phyloP scores from a whole-genome alignment of 1,284 basidiomycete species.

The Tranzscheliella williamsii region DNA sequence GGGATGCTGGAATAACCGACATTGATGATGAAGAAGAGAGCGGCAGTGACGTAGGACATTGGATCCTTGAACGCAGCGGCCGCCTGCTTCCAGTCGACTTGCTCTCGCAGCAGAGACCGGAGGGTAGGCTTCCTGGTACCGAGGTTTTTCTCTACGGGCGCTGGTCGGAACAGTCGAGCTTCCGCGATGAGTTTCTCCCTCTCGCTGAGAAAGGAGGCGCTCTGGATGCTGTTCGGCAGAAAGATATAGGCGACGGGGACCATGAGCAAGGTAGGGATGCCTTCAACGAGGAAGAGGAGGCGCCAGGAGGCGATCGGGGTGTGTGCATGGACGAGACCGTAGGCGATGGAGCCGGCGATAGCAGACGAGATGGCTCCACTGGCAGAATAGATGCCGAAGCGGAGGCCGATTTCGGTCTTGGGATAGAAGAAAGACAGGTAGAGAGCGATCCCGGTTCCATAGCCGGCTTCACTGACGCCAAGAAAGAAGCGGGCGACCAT shows the following conservation, averaged over 20 bases:
- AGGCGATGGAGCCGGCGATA: slow-evolving; percentile 51
- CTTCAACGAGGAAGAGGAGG: slow-evolving; percentile 54
- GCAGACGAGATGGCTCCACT: slow-evolving; percentile 27
- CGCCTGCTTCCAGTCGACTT: slow-evolving; percentile 24
- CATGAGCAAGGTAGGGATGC: slow-evolving; percentile 47
- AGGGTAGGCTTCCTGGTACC: not conserved
- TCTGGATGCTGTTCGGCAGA: slow-evolving; percentile 47
- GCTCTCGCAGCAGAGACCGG: slow-evolving; percentile 1
- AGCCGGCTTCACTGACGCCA: slow-evolving; percentile 50
- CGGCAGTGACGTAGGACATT: slow-evolving; percentile 39
- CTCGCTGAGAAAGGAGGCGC: slow-evolving; percentile 42
- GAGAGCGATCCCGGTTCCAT: slow-evolving; percentile 47
- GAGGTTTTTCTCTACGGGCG: slow-evolving; percentile 6
- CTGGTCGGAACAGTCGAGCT: slow-evolving; percentile 35
- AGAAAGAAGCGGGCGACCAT: slow-evolving; percentile 51
- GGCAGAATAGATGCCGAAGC: slow-evolving; percentile 44
- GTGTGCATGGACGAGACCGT: slow-evolving; percentile 48
- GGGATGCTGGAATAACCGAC: slow-evolving; percentile 51
- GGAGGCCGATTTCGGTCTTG: slow-evolving; percentile 48
- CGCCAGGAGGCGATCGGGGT: slow-evolving; percentile 39
- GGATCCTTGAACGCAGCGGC: slow-evolving; percentile 39
- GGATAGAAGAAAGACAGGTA: slow-evolving; percentile 56
- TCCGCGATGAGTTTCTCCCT: slow-evolving; percentile 47
- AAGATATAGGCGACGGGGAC: slow-evolving; percentile 38
- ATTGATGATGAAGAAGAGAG: slow-evolving; percentile 53